Conservation (phyloP, 1,284 basidiomycete genomes). For the Ceratobasidium sp. region DNA sequence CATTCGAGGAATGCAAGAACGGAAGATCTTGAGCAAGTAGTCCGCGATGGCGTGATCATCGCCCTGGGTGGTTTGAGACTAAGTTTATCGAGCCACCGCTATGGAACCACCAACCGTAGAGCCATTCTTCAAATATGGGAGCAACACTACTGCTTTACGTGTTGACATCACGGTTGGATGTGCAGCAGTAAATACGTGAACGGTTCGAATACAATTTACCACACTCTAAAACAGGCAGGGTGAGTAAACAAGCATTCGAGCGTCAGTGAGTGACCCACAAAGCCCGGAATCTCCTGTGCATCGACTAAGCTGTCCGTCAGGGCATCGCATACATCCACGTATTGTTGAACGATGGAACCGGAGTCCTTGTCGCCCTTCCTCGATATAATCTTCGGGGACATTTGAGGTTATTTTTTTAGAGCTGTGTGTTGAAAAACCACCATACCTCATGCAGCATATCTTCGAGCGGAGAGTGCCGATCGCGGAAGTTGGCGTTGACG, state of each 20-base stretch:
- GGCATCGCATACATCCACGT: constrained; percentile 77
- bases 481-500: constrained; percentile 79
- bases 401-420: not conserved
- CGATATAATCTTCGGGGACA: constrained; percentile 8
- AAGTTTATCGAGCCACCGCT: not conserved
- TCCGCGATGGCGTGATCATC: constrained; percentile 85
- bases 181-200: constrained; percentile 79
- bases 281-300: constrained; percentile 74
- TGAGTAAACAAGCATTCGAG: constrained; percentile 29
- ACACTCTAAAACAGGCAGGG: constrained; percentile 74
- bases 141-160: constrained; percentile 75
- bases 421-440: not conserved
- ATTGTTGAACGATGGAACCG: constrained; percentile 59
- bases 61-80: constrained; percentile 54
- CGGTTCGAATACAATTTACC: constrained; percentile 79
- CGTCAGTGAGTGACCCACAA: constrained; percentile 60
- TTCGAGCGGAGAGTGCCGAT: constrained; percentile 82
- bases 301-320: constrained; percentile 88
- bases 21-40: constrained; percentile 86
- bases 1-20: constrained; percentile 81
- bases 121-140: constrained; percentile 86
- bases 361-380: constrained; percentile 54
- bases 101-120: constrained; percentile 60
- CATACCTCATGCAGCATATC: constrained; percentile 72
- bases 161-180: constrained; percentile 82